A percentile compares a stretch with the other conserved stretches of the same genome.
phyloP scores from a whole-genome alignment of 2,329 filamentous ascomycete species.

The Chalara sp. region DNA sequence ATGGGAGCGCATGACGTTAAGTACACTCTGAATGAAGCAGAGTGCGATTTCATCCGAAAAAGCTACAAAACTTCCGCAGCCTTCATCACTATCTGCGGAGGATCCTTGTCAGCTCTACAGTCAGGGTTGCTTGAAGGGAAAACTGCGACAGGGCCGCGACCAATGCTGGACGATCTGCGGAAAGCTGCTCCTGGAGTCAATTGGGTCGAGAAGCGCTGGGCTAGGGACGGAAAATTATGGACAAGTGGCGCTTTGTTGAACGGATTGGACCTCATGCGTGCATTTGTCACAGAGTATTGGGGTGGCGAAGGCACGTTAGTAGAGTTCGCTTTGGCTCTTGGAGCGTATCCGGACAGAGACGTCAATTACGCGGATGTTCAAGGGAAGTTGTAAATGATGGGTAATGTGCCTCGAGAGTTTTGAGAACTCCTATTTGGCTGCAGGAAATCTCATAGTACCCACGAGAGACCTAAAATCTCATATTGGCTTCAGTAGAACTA shows the following conservation, averaged over 20 bases:
- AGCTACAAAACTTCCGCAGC: neutral
- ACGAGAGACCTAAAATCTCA: no score
- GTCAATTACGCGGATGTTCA: neutral
- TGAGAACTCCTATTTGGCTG: no score
- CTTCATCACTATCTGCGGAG: slow-evolving; percentile 1
- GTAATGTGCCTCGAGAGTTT: no score
- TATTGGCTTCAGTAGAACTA: no score
- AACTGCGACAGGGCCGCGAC: neutral
- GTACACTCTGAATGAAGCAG: neutral
- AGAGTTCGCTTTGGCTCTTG: neutral
- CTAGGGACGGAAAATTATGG: neutral
- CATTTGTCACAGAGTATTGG: neutral
- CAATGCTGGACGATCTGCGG: neutral
- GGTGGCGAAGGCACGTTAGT: neutral
- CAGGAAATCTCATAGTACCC: no score
- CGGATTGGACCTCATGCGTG: neutral
- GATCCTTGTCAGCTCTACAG: neutral
- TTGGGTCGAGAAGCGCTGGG: neutral
- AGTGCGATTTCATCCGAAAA: neutral
- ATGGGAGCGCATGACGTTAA: neutral
- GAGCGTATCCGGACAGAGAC: neutral
- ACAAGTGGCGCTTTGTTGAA: neutral
- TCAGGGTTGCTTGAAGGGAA: neutral
- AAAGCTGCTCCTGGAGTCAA: neutral
- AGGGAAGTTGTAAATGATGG: neutral